phyloP scores from a whole-genome alignment of 345 rosid species.

The Salix brachista region DNA sequence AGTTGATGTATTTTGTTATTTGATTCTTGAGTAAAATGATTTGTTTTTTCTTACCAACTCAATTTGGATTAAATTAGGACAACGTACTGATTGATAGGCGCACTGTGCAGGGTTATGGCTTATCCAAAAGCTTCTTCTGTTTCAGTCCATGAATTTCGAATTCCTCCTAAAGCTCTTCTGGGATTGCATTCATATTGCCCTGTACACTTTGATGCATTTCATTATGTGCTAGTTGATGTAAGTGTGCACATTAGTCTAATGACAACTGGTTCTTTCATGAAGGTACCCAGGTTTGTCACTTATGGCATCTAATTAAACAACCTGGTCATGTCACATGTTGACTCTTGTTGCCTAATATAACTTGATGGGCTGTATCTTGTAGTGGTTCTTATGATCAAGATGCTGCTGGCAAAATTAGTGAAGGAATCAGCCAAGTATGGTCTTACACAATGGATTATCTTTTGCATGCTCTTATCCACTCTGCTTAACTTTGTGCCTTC shows the following conservation, averaged over 20 bases:
- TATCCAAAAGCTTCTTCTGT: conserved; percentile 53
- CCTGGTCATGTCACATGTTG: conserved; percentile 1
- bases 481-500: neutral
- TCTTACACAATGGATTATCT: neutral
- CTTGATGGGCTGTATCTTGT: conserved; percentile 28
- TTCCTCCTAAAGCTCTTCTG: conserved; percentile 87
- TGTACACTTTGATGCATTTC: conserved; percentile 80
- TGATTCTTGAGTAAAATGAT: conserved; percentile 6
- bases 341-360: conserved; percentile 13
- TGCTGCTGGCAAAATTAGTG: conserved; percentile 38
- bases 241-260: conserved; percentile 67
- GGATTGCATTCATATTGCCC: conserved; percentile 96
- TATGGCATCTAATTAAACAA: neutral
- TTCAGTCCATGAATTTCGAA: conserved; percentile 78
- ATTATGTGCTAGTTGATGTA: conserved; percentile 76
- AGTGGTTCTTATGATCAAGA: conserved; percentile 41
- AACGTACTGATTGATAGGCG: neutral
- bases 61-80: neutral
- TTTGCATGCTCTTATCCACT: neutral
- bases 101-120: conserved; percentile 46
- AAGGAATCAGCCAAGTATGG: conserved; percentile 56
- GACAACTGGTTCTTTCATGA: conserved; percentile 50
- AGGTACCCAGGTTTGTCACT: conserved; percentile 61
- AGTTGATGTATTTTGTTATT: conserved; percentile 16
- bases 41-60: neutral